Evolutionary conservation across 2,329 filamentous ascomycete species (phyloP).

Genomic region (Diaporthe citriasiana): DNA sequence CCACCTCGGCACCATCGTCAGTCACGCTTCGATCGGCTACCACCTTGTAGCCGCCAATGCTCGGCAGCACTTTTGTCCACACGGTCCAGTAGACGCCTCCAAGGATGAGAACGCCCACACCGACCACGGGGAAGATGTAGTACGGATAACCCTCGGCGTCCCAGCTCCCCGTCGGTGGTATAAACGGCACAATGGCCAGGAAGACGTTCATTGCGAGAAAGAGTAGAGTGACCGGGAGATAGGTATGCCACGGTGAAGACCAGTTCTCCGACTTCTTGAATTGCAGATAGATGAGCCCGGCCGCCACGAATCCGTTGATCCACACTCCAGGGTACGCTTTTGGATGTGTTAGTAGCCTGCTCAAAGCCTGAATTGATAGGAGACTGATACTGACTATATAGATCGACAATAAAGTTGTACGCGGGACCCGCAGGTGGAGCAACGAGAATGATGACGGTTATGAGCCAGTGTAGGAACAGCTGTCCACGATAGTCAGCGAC

Average conservation of each 20-base stretch:
- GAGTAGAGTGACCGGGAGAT: conserved; percentile 61
- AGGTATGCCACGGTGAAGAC: conserved; percentile 66
- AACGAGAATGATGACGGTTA: conserved; percentile 75
- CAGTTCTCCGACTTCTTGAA: conserved; percentile 65
- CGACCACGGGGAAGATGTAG: conserved; percentile 69
- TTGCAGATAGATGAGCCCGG: conserved; percentile 66
- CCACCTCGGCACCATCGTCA: conserved; percentile 56
- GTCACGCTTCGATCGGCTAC: conserved; percentile 59
- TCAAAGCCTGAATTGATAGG: neutral
- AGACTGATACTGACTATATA: conserved; percentile 52
- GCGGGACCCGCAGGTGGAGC: conserved; percentile 77
- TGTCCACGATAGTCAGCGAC: conserved; percentile 36
- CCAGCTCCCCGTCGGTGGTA: conserved; percentile 64
- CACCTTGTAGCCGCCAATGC: conserved; percentile 64
- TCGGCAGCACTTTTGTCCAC: conserved; percentile 66
- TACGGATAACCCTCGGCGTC: conserved; percentile 67
- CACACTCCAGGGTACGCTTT: conserved; percentile 63
- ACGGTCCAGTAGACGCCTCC: conserved; percentile 66
- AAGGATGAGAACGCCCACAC: conserved; percentile 64
- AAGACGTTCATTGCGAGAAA: conserved; percentile 67
- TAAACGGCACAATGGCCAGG: conserved; percentile 67
- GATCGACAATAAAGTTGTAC: conserved; percentile 76
- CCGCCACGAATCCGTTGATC: conserved; percentile 67
- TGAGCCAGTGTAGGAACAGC: conserved; percentile 75
- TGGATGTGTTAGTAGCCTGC: neutral